Evolutionary conservation across 345 rosid species (phyloP).

Genomic region (Geranium rotundifolium): DNA sequence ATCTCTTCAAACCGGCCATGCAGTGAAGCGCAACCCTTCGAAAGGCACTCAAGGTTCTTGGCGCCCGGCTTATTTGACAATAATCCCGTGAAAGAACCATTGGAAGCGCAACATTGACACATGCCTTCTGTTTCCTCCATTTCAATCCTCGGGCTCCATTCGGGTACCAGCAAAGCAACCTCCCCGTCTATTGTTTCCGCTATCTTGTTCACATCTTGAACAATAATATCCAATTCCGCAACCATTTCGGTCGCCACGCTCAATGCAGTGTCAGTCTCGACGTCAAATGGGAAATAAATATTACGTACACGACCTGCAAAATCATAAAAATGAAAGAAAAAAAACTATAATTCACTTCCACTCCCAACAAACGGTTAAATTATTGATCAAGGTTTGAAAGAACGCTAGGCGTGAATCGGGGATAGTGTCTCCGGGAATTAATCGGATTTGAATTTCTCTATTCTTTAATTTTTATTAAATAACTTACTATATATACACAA

Average conservation of each 20-base stretch:
- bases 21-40: conserved; percentile 54
- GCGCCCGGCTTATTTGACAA: conserved; percentile 25
- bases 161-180: conserved; percentile 69
- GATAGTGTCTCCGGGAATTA: too few species aligned
- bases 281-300: conserved; percentile 79
- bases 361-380: background rate
- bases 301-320: conserved; percentile 62
- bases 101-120: conserved; percentile 62
- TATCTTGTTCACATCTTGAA: conserved; percentile 65
- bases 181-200: conserved; percentile 86
- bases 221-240: conserved; percentile 73
- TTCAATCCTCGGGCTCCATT: conserved; percentile 63
- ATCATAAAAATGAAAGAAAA: background rate
- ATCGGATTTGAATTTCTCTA: too few species aligned
- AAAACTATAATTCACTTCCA: too few species aligned
- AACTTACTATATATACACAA: too few species aligned
- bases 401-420: too few species aligned
- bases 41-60: conserved; percentile 33
- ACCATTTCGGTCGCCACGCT: conserved; percentile 95
- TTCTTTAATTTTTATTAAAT: too few species aligned
- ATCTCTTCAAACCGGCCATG: conserved; percentile 87
- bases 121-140: conserved; percentile 44
- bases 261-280: conserved; percentile 64
- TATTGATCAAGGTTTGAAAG: too few species aligned
- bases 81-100: conserved; percentile 44